These are phyloP conservation scores for Piper longum DNA, from an alignment of 164 flowering plant species.

Conservation along the genomic window DNA sequence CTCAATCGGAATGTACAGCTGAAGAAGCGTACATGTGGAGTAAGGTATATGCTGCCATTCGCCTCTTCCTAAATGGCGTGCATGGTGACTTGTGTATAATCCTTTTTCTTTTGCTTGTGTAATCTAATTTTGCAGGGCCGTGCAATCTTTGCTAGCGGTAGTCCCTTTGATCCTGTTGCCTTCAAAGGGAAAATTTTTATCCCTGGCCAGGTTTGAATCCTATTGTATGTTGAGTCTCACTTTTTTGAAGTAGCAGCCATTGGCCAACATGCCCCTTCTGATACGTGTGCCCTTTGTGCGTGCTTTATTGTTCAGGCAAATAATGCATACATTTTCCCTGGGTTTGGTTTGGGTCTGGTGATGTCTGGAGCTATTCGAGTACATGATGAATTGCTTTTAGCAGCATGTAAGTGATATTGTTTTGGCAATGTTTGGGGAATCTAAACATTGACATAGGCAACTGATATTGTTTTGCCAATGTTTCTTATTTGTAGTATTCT, in stretches of 20 bases:
- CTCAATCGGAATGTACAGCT: constrained; percentile 93
- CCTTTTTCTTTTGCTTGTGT: not conserved
- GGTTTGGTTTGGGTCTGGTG: constrained; percentile 83
- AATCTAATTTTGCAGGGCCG: constrained; percentile 42
- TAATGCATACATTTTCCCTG: constrained; percentile 95
- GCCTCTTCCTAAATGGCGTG: not conserved
- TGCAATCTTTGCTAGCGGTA: constrained; percentile 88
- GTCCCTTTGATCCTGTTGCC: constrained; percentile 94
- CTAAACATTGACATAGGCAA: no score
- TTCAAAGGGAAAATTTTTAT: constrained; percentile 44
- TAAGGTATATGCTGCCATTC: constrained; percentile 28
- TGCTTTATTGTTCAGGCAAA: constrained; percentile 40
- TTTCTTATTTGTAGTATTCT: no score
- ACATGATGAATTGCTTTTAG: constrained; percentile 91
- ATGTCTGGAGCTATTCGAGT: constrained; percentile 93
- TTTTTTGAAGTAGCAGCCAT: not conserved
- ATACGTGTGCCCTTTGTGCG: not conserved
- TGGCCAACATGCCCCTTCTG: not conserved
- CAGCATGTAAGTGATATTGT: constrained; percentile 52
- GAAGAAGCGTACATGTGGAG: constrained; percentile 91
- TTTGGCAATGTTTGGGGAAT: no score
- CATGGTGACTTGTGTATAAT: not conserved
- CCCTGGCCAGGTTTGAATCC: constrained; percentile 68
- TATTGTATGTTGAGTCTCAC: not conserved
- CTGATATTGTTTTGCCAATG: no score